Base-by-base conservation (phyloP, 495 filamentous ascomycete genomes). In the Oidiodendron maius region DNA sequence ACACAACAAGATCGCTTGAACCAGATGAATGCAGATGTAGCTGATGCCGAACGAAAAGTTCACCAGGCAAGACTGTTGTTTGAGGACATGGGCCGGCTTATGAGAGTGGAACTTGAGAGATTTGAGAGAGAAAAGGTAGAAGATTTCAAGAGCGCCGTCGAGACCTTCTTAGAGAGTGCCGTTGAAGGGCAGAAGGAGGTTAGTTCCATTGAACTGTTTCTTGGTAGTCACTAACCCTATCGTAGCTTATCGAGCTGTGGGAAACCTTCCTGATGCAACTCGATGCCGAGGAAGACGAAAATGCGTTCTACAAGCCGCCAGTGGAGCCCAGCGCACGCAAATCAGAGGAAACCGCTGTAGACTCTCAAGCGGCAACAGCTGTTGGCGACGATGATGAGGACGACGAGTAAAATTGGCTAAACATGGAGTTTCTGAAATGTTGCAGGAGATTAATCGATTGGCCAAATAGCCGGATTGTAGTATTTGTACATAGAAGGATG, bases 101-200 rank as follows among this genome's bases (percentile, higher is more conserved):
- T 98, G 90, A 77, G 88, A 32, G 70, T 72, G 23, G 93, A 98
- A 65, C 72, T 98, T 50, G 93, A 97, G 52, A 74, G 90, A 22
- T 98, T 98, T 58, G 93, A 97, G 71, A 80, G 80, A 57, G 93
- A 98, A 70, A 98, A 98, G 72, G 93, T 98, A 6, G 93, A 98
- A 63, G 93, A 98, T 64, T 98, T 98, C 68, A 98, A 97, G 71
- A 91, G 85, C 51, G 94, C 89, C 0, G 91, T 98, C 2, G 93
- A 98, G 71, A 98, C 93, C 0, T 98, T 91, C 65, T 70, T 98
- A 55, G 93, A 98, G 69, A 87, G 91, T 50, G 87, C 91, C 15
- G 89, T 98, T 3, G 93, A 98, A 70, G 94, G 89, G 44, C 93
- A 98, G 71, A 98, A 98, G 69, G 93, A 98, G 84, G 93, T 91